Percentiles rank a stretch among this genome's conserved stretches.
Conservation (phyloP, 106 monocot species). For the Iris macrosiphon region DNA sequence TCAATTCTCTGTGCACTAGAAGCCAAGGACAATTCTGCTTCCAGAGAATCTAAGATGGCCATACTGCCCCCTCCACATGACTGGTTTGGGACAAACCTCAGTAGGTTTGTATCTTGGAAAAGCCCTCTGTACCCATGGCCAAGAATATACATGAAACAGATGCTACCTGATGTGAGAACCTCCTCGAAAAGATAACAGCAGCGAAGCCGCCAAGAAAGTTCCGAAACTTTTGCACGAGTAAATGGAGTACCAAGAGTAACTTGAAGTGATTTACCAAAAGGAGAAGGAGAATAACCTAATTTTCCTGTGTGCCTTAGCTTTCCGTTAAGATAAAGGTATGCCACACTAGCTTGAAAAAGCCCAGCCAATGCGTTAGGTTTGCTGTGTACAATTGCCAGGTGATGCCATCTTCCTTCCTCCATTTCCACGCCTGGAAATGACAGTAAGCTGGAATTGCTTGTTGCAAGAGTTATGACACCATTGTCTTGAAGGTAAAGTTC, state of each 20-base stretch:
- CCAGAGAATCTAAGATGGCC: constrained; percentile 95
- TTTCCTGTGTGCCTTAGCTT: constrained; percentile 92
- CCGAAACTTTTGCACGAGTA: constrained; percentile 51
- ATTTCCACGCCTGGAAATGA: constrained; percentile 77
- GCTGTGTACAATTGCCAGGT: constrained; percentile 94
- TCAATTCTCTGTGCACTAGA: constrained; percentile 67
- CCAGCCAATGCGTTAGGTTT: constrained; percentile 98
- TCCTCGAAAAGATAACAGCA: constrained; percentile 98
- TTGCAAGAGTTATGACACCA: constrained; percentile 84
- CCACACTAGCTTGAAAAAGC: constrained; percentile 90
- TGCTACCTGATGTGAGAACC: constrained; percentile 81
- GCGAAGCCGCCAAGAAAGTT: constrained; percentile 80
- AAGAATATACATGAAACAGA: constrained; percentile 95
- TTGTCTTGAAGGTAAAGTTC: constrained; percentile 82
- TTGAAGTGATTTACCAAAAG: constrained; percentile 77
- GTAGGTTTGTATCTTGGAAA: constrained; percentile 92
- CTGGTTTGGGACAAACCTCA: constrained; percentile 91
- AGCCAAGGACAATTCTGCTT: constrained; percentile 44
- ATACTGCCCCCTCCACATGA: constrained; percentile 96
- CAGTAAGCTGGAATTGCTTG: constrained; percentile 71
- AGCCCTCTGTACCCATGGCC: constrained; percentile 93
- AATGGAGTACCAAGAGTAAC: constrained; percentile 82
- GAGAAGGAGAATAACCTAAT: constrained; percentile 92
- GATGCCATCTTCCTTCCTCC: constrained; percentile 96
- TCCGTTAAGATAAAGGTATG: constrained; percentile 84